Percentiles rank a stretch among this genome's conserved stretches.
phyloP scores from a whole-genome alignment of 2,329 filamentous ascomycete species.

The Diaporthe sp. region DNA sequence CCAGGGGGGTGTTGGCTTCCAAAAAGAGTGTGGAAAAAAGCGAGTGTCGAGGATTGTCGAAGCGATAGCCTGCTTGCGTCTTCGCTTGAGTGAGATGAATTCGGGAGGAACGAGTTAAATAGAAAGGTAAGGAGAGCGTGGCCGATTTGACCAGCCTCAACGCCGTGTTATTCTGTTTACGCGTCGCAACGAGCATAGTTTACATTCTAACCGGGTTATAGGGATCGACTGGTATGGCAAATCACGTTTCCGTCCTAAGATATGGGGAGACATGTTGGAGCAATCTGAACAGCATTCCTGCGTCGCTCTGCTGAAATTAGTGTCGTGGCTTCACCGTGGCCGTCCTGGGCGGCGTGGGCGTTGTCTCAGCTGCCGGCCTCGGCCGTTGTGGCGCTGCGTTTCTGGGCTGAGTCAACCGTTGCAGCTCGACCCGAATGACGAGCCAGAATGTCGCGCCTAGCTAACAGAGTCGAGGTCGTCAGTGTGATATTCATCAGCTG shows the following conservation, averaged over 20 bases:
- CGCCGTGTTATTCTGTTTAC: constrained; percentile 23
- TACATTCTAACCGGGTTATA: constrained; percentile 26
- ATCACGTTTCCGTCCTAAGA: constrained; percentile 23
- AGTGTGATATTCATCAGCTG: neutral
- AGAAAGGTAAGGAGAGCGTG: constrained; percentile 26
- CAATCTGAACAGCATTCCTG: constrained; percentile 30
- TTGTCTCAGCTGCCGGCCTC: constrained; percentile 23
- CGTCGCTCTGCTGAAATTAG: constrained; percentile 8
- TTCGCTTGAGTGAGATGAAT: neutral
- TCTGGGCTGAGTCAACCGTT: constrained; percentile 22
- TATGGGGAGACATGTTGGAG: neutral
- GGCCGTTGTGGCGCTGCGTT: constrained; percentile 24
- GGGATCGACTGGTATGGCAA: neutral
- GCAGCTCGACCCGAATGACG: constrained; percentile 7
- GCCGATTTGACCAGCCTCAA: neutral
- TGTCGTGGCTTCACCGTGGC: neutral
- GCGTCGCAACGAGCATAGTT: constrained; percentile 11
- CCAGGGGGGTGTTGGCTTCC: constrained; percentile 19
- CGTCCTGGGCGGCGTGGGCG: neutral
- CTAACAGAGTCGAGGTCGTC: neutral
- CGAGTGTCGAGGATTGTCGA: constrained; percentile 20
- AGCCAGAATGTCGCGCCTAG: neutral
- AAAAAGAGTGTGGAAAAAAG: constrained; percentile 24
- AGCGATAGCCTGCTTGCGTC: constrained; percentile 23
- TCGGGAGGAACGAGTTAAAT: constrained; percentile 30